Evolutionary conservation across 2,329 filamentous ascomycete species (phyloP).

Genomic region (Fusarium luffae): DNA sequence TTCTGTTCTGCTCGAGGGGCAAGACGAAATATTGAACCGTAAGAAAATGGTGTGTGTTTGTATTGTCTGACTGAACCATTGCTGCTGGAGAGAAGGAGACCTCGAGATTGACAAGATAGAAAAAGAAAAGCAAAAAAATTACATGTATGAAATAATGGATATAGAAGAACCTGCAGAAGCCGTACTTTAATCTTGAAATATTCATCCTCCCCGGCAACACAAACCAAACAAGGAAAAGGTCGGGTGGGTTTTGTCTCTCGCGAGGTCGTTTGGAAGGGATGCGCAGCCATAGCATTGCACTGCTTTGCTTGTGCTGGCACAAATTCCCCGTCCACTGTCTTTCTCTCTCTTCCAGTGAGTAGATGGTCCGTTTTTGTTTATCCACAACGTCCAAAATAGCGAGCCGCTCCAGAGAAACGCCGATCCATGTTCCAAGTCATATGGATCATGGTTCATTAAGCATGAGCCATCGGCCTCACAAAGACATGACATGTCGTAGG

Average conservation of each 20-base stretch:
- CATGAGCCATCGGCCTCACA: conserved; percentile 39
- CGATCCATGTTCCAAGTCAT: conserved; percentile 40
- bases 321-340: conserved; percentile 32
- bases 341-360: conserved; percentile 42
- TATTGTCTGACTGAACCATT: conserved; percentile 47
- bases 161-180: conserved; percentile 45
- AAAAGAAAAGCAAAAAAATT: conserved; percentile 42
- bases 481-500: conserved; percentile 34
- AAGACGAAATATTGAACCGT: conserved; percentile 24
- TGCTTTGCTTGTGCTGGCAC: conserved; percentile 32
- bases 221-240: conserved; percentile 40
- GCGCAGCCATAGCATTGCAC: conserved; percentile 20
- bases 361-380: conserved; percentile 40
- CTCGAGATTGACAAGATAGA: conserved; percentile 37
- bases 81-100: conserved; percentile 45
- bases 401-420: conserved; percentile 42
- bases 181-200: conserved; percentile 43
- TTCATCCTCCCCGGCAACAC: conserved; percentile 44
- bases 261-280: conserved; percentile 38
- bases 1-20: conserved; percentile 14
- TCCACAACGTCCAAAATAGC: conserved; percentile 43
- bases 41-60: conserved; percentile 39
- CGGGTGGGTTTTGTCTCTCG: conserved; percentile 39
- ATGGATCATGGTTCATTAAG: conserved; percentile 43
- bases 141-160: conserved; percentile 48